Percentiles rank a stretch among this genome's conserved stretches.
These are phyloP conservation scores for Anthostomella pinea DNA, from an alignment of 2,329 filamentous ascomycete species.

Conservation along the genomic window DNA sequence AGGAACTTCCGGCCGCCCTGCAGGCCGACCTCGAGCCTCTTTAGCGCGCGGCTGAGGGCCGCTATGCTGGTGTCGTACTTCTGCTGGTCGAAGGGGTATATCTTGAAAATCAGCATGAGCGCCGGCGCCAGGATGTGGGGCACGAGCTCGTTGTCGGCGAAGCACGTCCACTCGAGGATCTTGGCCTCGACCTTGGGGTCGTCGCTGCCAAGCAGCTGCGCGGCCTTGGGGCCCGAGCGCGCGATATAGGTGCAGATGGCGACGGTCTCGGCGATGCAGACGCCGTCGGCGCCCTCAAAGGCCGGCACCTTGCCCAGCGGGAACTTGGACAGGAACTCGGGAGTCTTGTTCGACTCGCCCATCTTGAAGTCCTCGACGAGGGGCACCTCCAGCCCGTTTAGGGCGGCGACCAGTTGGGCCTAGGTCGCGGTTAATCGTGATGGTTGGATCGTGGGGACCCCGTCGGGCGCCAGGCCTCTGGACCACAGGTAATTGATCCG, in stretches of 20 bases:
- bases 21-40: constrained; percentile 30
- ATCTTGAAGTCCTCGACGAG: constrained; percentile 38
- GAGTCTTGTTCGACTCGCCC: constrained; percentile 40
- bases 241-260: constrained; percentile 49
- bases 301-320: constrained; percentile 50
- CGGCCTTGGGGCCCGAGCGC: constrained; percentile 40
- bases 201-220: constrained; percentile 43
- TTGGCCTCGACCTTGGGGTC: constrained; percentile 39
- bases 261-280: constrained; percentile 42
- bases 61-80: constrained; percentile 18
- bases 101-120: constrained; percentile 30
- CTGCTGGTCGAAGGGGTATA: constrained; percentile 26
- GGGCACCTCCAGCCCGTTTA: constrained; percentile 40
- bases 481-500: no score
- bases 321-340: constrained; percentile 49
- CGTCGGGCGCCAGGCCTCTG: no score
- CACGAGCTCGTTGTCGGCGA: constrained; percentile 37
- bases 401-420: constrained; percentile 33
- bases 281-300: constrained; percentile 46
- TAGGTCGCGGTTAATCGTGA: constrained; percentile 16
- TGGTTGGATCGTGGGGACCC: background rate
- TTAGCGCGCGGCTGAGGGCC: constrained; percentile 28
- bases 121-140: constrained; percentile 18
- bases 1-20: constrained; percentile 35
- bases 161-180: constrained; percentile 46